Evolutionary conservation across 352 stramenopile species (phyloP).

Genomic region (Aphanomyces euteiches): DNA sequence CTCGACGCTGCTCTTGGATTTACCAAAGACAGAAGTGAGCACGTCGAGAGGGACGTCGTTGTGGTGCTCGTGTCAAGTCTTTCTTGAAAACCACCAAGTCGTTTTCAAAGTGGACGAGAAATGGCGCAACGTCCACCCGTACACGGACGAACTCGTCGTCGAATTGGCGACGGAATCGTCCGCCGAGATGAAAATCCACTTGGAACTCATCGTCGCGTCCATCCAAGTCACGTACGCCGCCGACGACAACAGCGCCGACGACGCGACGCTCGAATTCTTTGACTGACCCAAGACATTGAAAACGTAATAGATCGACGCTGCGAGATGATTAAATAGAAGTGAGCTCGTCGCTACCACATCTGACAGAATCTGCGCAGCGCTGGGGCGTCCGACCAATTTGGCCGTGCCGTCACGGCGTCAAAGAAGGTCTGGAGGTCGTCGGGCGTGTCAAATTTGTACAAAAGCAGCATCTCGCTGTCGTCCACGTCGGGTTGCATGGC

Average conservation of each 20-base stretch:
- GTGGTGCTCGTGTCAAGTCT: not conserved
- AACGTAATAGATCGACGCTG: too few relatives aligned
- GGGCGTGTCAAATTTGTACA: not conserved
- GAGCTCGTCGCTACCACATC: not conserved
- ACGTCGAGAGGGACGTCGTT: not conserved
- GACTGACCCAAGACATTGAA: not conserved
- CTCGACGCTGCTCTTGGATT: not conserved
- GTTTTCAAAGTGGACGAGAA: not conserved
- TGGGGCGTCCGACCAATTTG: not conserved
- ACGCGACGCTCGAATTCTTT: slow-evolving; percentile 11
- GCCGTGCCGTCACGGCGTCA: not conserved
- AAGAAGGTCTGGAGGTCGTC: not conserved
- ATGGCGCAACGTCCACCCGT: slow-evolving; percentile 3
- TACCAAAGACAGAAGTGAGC: not conserved
- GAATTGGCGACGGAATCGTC: slow-evolving; percentile 28
- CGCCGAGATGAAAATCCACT: slow-evolving; percentile 25
- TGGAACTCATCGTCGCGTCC: slow-evolving; percentile 14
- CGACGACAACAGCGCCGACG: not conserved
- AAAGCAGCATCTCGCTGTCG: not conserved
- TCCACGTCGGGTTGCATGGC: not conserved
- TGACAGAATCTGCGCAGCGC: slow-evolving; percentile 11
- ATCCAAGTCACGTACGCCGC: slow-evolving; percentile 24
- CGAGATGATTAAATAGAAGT: too few relatives aligned
- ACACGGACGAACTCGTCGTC: slow-evolving; percentile 25
- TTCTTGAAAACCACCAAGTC: not conserved